Evolutionary conservation across 768 basidiomycete species (phyloP), one percentile per base, ranked within the genome.

Genomic region (Grammothele lineata): DNA sequence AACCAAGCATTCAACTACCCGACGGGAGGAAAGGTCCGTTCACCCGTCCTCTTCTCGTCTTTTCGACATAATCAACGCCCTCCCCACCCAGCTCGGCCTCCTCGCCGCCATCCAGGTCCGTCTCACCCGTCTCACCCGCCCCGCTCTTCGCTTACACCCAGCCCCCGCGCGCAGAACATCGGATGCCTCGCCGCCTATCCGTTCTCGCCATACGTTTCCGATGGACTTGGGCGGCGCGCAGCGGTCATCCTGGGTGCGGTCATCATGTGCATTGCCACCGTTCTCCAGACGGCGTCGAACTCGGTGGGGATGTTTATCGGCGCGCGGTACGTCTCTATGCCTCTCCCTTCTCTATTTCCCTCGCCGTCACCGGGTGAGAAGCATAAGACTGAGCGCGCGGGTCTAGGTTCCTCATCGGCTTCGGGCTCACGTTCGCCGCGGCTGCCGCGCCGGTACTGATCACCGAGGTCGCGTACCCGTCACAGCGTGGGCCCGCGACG

Each of bases 401-500:
- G 6, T 27, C n/a, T n/a, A 66, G 67, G 45, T 67, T 69, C 53
- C 47, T 66, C 53, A 65, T 74, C 42, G 73, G 73, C 9, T 72
- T 75, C 50, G 72, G 73, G 19, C 63, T 69, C 34, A 63, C 66
- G 4, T 71, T 75, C 48, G 67, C 70, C 10, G 57, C 62, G 11
- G 65, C 64, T 39, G 67, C 76, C 26, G 73, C 77, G 3, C 77
- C 76, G 5, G 58, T 77, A 19, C 67, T 78, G 15, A 64, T 78
- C 48, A 71, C 74, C 32, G 76, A 80, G 62, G 56, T 79, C 17
- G 69, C 76, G 1, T 76, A 75, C 56, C 75, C 74, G 11, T 68
- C 71, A 8, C 71, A 78, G 53, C 73, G 75, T 33, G 71, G 63
- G 11, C 66, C 66, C 2, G 47, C 73, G 42, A 78, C 75, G 10